These are phyloP conservation scores for Termitomyces heimii DNA, from an alignment of 768 basidiomycete species.

Conservation along the genomic window DNA sequence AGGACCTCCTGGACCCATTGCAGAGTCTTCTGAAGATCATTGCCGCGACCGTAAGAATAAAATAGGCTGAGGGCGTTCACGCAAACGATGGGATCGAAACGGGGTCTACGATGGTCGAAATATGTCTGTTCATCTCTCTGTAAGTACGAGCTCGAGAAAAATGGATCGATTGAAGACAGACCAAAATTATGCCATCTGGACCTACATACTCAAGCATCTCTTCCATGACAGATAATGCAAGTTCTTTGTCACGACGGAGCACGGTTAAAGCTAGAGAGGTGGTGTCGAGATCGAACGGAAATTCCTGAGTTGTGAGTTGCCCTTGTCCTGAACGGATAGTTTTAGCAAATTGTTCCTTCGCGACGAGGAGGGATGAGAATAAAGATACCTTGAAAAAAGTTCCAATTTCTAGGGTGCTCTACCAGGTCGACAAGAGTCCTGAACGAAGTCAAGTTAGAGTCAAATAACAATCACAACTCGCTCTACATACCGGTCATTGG, in stretches of 20 bases:
- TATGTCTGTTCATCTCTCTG: conserved; percentile 32
- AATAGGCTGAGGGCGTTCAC: conserved; percentile 46
- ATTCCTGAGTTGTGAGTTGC: conserved; percentile 39
- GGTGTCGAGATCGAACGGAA: conserved; percentile 53
- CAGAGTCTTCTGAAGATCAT: conserved; percentile 36
- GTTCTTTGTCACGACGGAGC: conserved; percentile 22
- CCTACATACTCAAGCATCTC: conserved; percentile 50
- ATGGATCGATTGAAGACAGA: conserved; percentile 10
- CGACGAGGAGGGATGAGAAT: neutral
- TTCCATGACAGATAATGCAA: conserved; percentile 42
- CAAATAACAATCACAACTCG: neutral
- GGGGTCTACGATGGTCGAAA: conserved; percentile 43
- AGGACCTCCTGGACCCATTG: conserved; percentile 47
- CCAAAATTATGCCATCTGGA: conserved; percentile 46
- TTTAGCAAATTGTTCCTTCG: neutral
- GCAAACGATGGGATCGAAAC: conserved; percentile 49
- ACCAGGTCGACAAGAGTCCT: conserved; percentile 41
- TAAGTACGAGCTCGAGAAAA: conserved; percentile 1
- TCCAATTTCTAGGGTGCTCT: conserved; percentile 40
- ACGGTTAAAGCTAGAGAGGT: conserved; percentile 50
- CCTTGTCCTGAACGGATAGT: conserved; percentile 24
- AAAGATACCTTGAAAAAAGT: conserved; percentile 44
- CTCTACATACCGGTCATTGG: conserved; percentile 31
- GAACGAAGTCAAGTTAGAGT: neutral
- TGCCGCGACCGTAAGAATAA: conserved; percentile 41